Base-by-base conservation (phyloP, 768 basidiomycete species). In the Trametes cubensis region DNA sequence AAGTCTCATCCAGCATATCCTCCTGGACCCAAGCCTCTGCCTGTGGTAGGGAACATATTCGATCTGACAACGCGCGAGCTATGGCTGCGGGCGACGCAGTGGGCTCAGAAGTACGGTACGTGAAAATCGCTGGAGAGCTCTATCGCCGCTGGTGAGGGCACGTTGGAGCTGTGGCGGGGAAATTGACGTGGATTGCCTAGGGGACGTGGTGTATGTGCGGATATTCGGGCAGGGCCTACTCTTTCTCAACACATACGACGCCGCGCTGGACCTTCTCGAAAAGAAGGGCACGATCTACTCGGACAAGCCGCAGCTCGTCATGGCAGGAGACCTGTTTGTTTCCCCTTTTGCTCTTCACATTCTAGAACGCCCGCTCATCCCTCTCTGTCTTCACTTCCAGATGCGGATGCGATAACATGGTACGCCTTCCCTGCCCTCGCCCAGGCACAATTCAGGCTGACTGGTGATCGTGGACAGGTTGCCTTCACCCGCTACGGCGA, bases 241-340 rank as follows among this genome's bases (percentile, higher is more conserved):
- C 30, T 87, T 92, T 73, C 67, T 91, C 54, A 88, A 85, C 73
- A 82, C 81, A 38, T 79, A 80, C 7, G 80, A 87, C 40, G 85
- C 80, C 0, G 82, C 80, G 0, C 76, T 78, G 41, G 89, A 90
- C 39, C 73, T 93, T 58, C 75, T 93, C 65, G 89, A 92, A 58
- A 87, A 83, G 69, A 81, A 84, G 30, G 87, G 89, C 7, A 75
- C 81, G 10, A 85, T 90, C 28, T 92, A 91, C 71, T 86, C 89
- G 8, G 90, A 91, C 75, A 89, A 87, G 71, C 88, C 88, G 0
- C 74, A 77, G 25, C 75, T 90, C 23, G 78, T 87, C 46, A 91
- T 92, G 90, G 78, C 75, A 13, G 84, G 86, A 23, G 89, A 92
- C 58, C 78, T 91, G 82, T 89, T 67, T 68, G 86, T 85, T 4